Base-by-base conservation (phyloP, 805 yeast genomes). In the Cyberlindnera amylophila region DNA sequence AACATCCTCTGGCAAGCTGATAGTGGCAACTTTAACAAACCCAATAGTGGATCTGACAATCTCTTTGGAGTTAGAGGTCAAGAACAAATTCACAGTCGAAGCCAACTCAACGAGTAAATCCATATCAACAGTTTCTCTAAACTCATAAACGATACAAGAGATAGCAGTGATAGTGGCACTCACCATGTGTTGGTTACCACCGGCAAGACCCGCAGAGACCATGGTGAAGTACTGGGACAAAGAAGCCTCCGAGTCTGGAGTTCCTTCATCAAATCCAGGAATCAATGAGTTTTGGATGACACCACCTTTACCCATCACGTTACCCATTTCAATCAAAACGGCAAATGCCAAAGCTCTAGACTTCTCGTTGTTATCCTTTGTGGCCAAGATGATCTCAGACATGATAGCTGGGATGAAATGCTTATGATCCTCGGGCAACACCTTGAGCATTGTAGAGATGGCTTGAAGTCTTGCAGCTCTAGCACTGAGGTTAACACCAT, bases 171-270 rank as follows among this genome's bases (percentile, higher is more conserved):
- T 81, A 2, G 91, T 81, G n/a, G 98, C 97, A 57, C 96, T 86
- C 26, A 93, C 86, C 96, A 91, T 91, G 67, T 91, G 96, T 28
- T 95, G 91, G 24, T 93, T 77, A 51, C 85, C 82, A 44, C 96
- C 96, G 29, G 93, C 96, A 52, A 95, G 71, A 69, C 99, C 99
- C 23, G 97, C 99, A 63, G 91, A 79, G 24, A 91, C 83, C 83
- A 93, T 87, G 24, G 95, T 88, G 69, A 91, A 87, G 60, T 73
- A 90, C 64, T 90, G 96, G 35, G 81, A 75, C 42, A 90, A 71
- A 15, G 79, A 72, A 8, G 96, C 93, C 9, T 81, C 69, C 21
- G 66, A 68, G 46, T 76, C 76, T n/a, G 85, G 83, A 23, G 80
- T 74, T 6, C 68, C 74, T 6, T 70, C 65, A 36, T 77, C 89